Base-by-base conservation (phyloP, 345 rosid species). In the Acer saccharum region DNA sequence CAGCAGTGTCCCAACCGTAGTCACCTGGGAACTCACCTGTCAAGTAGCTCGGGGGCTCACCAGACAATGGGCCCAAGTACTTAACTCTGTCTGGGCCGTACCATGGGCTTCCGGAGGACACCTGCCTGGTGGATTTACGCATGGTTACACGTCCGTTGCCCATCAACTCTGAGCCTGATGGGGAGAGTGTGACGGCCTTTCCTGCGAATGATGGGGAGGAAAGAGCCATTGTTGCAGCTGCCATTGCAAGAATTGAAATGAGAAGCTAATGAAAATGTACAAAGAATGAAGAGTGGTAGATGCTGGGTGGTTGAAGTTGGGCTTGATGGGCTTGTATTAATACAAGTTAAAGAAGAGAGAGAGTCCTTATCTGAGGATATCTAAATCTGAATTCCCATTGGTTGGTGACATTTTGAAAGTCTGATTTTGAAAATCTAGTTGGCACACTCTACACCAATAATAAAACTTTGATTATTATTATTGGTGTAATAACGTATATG, bases 1-100 rank as follows among this genome's bases (percentile, higher is more conserved):
- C 98, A 6, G 97, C 97, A 0, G 91, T 89, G 88, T 89, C 92
- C 95, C 92, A 91, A 1, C 93, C 95, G 46, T 89, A 89, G 84
- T 91, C 92, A 0, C 91, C 92, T 0, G 93, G 93, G 86, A 93
- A 90, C 81, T 91, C 93, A 0, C 98, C 95, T 0, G 97, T 93
- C 71, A 93, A 83, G 86, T 93, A 93, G 80, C 84, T 77, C 3
- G 95, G 97, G 1, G 95, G 84, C 65, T 90, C 89, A 39, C 86
- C 86, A 3, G 92, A 92, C 78, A 89, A 80, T 25, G 89, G 94
- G 10, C 97, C 97, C 81, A 92, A 81, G 89, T 92, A 92, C 87
- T 89, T 89, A 39, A 89, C 94, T 62, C 97, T 88, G 87, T 90
- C 93, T 0, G 93, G 86, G 0, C 97, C 92, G 66, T 92, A 92